Evolutionary conservation across 768 basidiomycete genomes (phyloP).

Genomic region (Termitomyces sp.): DNA sequence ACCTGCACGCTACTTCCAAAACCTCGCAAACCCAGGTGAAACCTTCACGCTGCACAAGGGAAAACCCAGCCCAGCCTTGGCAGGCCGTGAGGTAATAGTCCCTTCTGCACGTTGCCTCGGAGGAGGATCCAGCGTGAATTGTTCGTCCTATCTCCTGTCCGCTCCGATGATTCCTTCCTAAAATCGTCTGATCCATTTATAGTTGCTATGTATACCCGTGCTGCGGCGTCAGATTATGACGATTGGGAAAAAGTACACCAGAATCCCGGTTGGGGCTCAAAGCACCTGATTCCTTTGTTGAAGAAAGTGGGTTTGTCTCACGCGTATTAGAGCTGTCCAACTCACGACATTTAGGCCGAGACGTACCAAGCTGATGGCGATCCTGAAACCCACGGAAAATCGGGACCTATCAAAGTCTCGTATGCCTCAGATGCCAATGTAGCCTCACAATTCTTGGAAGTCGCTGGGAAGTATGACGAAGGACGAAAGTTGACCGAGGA

Average conservation of each 20-base stretch:
- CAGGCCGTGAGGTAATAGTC: slow-evolving; percentile 40
- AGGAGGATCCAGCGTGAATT: slow-evolving; percentile 61
- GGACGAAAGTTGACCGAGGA: slow-evolving; percentile 41
- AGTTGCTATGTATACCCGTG: slow-evolving; percentile 56
- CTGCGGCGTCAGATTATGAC: slow-evolving; percentile 61
- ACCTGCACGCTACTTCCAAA: slow-evolving; percentile 46
- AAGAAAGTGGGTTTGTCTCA: slow-evolving; percentile 40
- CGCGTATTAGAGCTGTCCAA: background rate
- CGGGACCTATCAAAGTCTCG: slow-evolving; percentile 49
- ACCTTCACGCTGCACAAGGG: slow-evolving; percentile 44
- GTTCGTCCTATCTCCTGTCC: slow-evolving; percentile 25
- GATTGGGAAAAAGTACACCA: slow-evolving; percentile 50
- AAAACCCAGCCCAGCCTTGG: slow-evolving; percentile 36
- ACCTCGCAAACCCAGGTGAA: slow-evolving; percentile 33
- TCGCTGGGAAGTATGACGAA: slow-evolving; percentile 45
- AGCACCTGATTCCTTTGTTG: slow-evolving; percentile 52
- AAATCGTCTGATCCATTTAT: background rate
- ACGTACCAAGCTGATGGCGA: slow-evolving; percentile 28
- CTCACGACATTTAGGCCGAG: slow-evolving; percentile 29
- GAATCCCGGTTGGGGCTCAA: slow-evolving; percentile 61
- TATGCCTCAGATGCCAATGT: slow-evolving; percentile 37
- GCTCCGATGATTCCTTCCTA: background rate
- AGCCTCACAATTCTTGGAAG: slow-evolving; percentile 41
- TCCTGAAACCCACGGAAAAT: slow-evolving; percentile 38
- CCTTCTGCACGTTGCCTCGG: slow-evolving; percentile 50